Percentiles rank a stretch among this genome's conserved stretches.
phyloP scores from a whole-genome alignment of 352 stramenopile genomes.

The Globisporangium cystogenes region DNA sequence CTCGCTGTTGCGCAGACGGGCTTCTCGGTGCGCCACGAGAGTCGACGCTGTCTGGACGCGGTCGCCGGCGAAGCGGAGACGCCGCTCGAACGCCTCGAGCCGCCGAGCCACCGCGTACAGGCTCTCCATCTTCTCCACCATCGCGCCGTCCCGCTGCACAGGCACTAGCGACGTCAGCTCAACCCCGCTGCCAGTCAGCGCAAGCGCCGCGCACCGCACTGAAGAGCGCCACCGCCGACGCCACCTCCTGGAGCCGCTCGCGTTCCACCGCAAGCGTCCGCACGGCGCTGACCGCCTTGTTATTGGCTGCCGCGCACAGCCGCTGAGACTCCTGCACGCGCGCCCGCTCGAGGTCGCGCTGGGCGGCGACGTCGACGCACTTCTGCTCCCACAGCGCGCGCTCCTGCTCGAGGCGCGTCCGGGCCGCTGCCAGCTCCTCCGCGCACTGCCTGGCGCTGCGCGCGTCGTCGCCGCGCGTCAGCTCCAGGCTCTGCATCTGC shows the following conservation, averaged over 20 bases:
- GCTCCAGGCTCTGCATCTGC: slow-evolving; percentile 32
- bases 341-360: slow-evolving; percentile 49
- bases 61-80: slow-evolving; percentile 30
- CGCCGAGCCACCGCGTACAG: slow-evolving; percentile 21
- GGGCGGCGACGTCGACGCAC: slow-evolving; percentile 41
- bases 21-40: slow-evolving; percentile 45
- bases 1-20: slow-evolving; percentile 55
- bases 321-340: slow-evolving; percentile 20
- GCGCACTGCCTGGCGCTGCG: slow-evolving; percentile 10
- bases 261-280: slow-evolving; percentile 43
- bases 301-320: slow-evolving; percentile 20
- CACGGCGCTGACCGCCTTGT: slow-evolving; percentile 43
- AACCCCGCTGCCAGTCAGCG: not conserved
- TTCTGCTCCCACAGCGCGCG: slow-evolving; percentile 51
- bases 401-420: slow-evolving; percentile 20
- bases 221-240: slow-evolving; percentile 38
- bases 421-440: slow-evolving; percentile 8
- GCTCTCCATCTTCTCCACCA: slow-evolving; percentile 45
- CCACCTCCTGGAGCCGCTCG: slow-evolving; percentile 33
- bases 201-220: slow-evolving; percentile 20
- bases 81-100: slow-evolving; percentile 34
- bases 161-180: not conserved
- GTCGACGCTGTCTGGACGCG: slow-evolving; percentile 33
- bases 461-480: slow-evolving; percentile 13
- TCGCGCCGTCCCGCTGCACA: slow-evolving; percentile 22